phyloP scores from a whole-genome alignment of 192 early-diverging fungal genomes.

The Kickxella alabastrina region DNA sequence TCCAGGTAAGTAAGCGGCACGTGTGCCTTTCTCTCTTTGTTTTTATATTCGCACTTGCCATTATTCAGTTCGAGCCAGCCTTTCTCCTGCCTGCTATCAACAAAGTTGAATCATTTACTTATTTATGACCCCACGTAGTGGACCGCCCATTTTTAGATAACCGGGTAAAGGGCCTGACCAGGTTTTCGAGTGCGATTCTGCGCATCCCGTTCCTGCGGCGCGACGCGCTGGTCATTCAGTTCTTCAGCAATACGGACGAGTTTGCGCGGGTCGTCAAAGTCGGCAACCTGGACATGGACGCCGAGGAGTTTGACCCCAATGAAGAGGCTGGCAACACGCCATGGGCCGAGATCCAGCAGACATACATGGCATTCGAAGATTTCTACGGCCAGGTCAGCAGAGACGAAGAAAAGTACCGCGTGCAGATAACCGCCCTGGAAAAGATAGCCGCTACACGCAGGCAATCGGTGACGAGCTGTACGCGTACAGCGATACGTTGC shows the following conservation, averaged over 20 bases:
- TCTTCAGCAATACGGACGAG: conserved; percentile 53
- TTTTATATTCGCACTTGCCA: background rate
- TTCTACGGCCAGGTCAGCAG: conserved; percentile 35
- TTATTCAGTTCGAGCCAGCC: background rate
- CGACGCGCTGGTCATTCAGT: conserved; percentile 48
- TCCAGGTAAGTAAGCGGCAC: conserved; percentile 65
- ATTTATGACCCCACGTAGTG: conserved; percentile 36
- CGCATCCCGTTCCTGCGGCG: conserved; percentile 49
- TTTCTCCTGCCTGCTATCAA: no score
- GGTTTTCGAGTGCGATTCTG: conserved; percentile 47
- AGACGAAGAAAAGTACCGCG: conserved; percentile 51
- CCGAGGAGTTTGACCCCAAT: conserved; percentile 43
- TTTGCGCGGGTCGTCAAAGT: conserved; percentile 46
- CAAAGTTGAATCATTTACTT: conserved; percentile 13
- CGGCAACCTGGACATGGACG: conserved; percentile 46
- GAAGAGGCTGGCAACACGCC: conserved; percentile 33
- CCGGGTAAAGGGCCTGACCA: conserved; percentile 52
- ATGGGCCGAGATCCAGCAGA: conserved; percentile 30
- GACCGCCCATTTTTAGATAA: conserved; percentile 56
- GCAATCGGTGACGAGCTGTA: conserved; percentile 51
- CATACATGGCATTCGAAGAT: conserved; percentile 41
- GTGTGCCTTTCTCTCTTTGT: no score
- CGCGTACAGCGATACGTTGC: conserved; percentile 42
- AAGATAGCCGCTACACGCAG: conserved; percentile 52
- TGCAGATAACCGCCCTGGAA: conserved; percentile 45